Base-by-base conservation (phyloP, 805 yeast species). In the Jamesozyma lodderae region DNA sequence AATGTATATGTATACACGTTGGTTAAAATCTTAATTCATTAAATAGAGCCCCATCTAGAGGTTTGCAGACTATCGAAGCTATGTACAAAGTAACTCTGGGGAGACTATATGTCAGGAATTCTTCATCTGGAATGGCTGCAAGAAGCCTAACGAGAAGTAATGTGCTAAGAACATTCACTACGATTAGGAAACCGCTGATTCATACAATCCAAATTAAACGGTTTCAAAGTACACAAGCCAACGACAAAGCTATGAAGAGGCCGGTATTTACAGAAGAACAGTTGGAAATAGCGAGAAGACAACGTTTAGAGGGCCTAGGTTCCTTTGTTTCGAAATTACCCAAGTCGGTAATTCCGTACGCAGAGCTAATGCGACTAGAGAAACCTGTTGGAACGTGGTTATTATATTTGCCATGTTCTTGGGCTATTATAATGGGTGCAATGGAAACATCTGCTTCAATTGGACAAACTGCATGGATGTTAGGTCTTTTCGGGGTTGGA, bases 361-460 rank as follows among this genome's bases (percentile, higher is more conserved):
- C 95, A 31, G 94, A 86, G 53, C 66, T 92, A 39, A 79, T 87
- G 82, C 69, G 99, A 39, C 60, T 90, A 39, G 98, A 92, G 55
- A 85, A 85, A 50, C 98, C 99, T 0, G 94, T 83, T n/a, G 99
- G 98, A 0, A 83, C 96, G 0, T 77, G 85, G 71, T 66, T 90
- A 20, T 64, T 92, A 30, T 75, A 75, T 43, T 67, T 85, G 34
- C 98, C 98, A 0, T 80, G 95, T 36, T 73, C 85, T 32, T 92
- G 97, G 97, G 81, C 95, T 9, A 81, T 92, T 38, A 69, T 90
- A 0, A 81, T 88, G 79, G 96, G 96, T 1, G 90, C 94, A 0
- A 81, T 71, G 46, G 67, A 76, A 47, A 61, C 78, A 2, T 62
- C 77, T 2, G 95, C 96, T 0, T 79, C 95, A 0, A 38, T 86